Percentiles rank a stretch among this genome's conserved stretches.
phyloP scores from a whole-genome alignment of 208 protist genomes.

The Leishmania arabica region DNA sequence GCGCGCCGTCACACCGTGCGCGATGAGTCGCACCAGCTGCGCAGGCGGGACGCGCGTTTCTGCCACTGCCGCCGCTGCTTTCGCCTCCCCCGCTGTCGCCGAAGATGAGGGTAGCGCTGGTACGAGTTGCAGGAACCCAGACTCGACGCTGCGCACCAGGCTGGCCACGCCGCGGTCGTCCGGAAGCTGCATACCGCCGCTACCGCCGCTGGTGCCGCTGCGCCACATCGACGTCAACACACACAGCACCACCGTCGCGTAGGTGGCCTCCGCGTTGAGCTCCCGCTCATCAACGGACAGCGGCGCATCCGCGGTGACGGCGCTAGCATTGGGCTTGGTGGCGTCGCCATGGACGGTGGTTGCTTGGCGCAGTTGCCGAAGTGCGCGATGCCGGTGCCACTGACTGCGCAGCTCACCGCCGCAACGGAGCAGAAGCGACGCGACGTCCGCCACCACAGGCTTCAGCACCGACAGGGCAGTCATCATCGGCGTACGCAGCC shows the following conservation, averaged over 20 bases:
- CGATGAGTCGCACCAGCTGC: conserved; percentile 26
- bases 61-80: neutral
- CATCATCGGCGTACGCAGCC: conserved; percentile 4
- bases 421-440: conserved; percentile 25
- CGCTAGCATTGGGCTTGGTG: neutral
- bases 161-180: conserved; percentile 18
- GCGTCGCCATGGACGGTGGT: neutral
- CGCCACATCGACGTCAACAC: conserved; percentile 28
- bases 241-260: conserved; percentile 24
- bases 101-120: conserved; percentile 5
- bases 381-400: conserved; percentile 24
- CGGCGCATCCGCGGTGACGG: neutral
- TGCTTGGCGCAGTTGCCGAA: conserved; percentile 15
- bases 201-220: conserved; percentile 11
- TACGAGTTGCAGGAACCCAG: conserved; percentile 29
- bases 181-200: conserved; percentile 7
- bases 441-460: conserved; percentile 26
- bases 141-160: conserved; percentile 17
- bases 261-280: conserved; percentile 20
- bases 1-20: conserved; percentile 25
- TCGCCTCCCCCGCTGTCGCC: neutral
- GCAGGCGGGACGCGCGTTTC: conserved; percentile 3
- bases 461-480: conserved; percentile 6
- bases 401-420: conserved; percentile 16
- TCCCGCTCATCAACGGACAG: conserved; percentile 13